Conservation (phyloP, 2,329 filamentous ascomycete genomes). For the Neoscytalidium dimidiatum region DNA sequence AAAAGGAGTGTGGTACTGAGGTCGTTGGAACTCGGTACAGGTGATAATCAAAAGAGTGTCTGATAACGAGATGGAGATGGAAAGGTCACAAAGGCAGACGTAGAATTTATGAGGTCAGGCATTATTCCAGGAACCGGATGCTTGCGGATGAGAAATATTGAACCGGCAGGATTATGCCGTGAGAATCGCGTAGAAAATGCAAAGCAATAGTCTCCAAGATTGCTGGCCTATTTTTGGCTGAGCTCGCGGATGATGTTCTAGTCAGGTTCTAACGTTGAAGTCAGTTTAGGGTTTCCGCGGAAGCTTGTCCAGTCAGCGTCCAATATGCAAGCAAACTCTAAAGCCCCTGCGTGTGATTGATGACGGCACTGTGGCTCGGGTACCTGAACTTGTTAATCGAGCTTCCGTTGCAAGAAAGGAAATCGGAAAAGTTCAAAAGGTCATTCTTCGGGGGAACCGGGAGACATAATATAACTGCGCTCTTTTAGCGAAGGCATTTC, state of each 20-base stretch:
- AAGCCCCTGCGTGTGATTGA: neutral
- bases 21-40: neutral
- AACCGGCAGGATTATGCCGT: neutral
- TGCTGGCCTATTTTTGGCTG: neutral
- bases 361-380: neutral
- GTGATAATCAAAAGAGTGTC: neutral
- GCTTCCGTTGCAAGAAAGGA: neutral
- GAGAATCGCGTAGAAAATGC: neutral
- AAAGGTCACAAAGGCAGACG: neutral
- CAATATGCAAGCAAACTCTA: neutral
- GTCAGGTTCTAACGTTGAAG: neutral
- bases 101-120: neutral
- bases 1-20: neutral
- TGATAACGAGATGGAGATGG: neutral
- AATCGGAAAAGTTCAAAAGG: neutral
- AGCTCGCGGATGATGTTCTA: neutral
- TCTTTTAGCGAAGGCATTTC: no score
- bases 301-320: neutral
- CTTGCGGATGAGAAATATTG: neutral
- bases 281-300: constrained; percentile 5
- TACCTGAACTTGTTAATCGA: neutral
- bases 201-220: neutral
- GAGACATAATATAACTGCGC: no score
- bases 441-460: neutral
- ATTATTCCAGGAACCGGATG: neutral